phyloP scores from a whole-genome alignment of 768 basidiomycete species.

The Dioszegia aurantiaca region DNA sequence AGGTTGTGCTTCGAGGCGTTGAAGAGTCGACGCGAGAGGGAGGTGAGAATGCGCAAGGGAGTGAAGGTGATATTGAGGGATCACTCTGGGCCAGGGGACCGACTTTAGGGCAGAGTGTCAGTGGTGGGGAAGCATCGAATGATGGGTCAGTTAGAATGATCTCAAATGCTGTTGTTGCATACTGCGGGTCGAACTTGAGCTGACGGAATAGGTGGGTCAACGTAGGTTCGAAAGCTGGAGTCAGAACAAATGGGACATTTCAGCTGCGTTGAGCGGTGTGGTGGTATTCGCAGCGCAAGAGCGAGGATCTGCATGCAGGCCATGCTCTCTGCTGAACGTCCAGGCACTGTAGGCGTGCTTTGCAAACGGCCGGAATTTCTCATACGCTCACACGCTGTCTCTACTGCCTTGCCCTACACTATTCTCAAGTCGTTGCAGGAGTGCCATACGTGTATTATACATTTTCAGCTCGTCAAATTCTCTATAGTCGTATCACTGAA shows the following conservation, averaged over 20 bases:
- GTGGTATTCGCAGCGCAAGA: not conserved
- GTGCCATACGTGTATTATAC: no score
- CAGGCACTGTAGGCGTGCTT: no score
- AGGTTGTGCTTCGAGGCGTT: slow-evolving; percentile 74
- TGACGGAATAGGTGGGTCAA: slow-evolving; percentile 54
- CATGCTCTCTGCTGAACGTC: no score
- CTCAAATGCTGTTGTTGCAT: not conserved
- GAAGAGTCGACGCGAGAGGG: slow-evolving; percentile 55
- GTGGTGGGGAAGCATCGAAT: slow-evolving; percentile 42
- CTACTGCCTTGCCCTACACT: no score
- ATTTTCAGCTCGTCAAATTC: no score
- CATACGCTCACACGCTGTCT: no score
- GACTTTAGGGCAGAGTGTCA: slow-evolving; percentile 61
- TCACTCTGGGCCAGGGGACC: slow-evolving; percentile 65
- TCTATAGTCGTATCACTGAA: not conserved
- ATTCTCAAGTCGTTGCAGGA: no score
- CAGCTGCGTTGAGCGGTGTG: not conserved
- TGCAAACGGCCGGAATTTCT: no score
- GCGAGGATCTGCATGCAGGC: no score
- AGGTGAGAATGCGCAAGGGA: not conserved
- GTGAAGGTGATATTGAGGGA: slow-evolving; percentile 23
- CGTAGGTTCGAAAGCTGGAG: slow-evolving; percentile 56
- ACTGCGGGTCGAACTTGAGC: not conserved
- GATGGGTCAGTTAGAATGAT: slow-evolving; percentile 18
- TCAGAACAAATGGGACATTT: slow-evolving; percentile 69